These are phyloP conservation scores for Didymella exigua DNA, from an alignment of 2,329 filamentous ascomycete species.

Conservation along the genomic window DNA sequence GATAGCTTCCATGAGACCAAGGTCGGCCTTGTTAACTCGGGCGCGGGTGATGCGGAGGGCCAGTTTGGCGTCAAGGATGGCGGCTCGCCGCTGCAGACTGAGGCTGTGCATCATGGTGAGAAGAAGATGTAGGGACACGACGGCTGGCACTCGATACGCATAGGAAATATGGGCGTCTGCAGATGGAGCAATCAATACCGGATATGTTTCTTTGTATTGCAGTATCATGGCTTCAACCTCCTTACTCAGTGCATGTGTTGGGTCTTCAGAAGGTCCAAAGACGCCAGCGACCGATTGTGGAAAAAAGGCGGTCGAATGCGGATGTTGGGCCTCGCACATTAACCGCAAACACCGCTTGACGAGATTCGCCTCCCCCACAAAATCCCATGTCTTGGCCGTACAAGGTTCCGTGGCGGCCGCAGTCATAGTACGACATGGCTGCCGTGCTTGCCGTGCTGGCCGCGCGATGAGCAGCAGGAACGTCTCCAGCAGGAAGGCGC, in stretches of 20 bases:
- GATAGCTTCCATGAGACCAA: slow-evolving; percentile 60
- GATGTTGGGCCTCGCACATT: too few relatives aligned
- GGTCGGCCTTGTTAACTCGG: slow-evolving; percentile 50
- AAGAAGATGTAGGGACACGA: slow-evolving; percentile 12
- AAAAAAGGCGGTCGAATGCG: too few relatives aligned
- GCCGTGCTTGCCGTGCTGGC: slow-evolving; percentile 13
- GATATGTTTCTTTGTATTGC: too few relatives aligned
- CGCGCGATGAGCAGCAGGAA: neutral
- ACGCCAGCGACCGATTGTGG: neutral
- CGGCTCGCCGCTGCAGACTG: slow-evolving; percentile 18
- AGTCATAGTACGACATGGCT: neutral
- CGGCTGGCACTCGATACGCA: neutral
- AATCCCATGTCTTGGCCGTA: neutral
- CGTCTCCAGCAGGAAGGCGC: slow-evolving; percentile 1
- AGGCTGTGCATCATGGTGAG: slow-evolving; percentile 20
- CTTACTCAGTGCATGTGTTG: too few relatives aligned
- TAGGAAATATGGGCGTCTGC: too few relatives aligned
- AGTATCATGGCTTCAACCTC: too few relatives aligned
- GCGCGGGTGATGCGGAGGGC: slow-evolving; percentile 42
- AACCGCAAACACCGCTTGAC: too few relatives aligned
- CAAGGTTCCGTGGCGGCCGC: neutral
- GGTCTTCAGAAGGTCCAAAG: too few relatives aligned
- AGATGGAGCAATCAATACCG: too few relatives aligned
- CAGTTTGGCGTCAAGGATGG: slow-evolving; percentile 20
- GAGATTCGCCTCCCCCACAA: slow-evolving; percentile 16